phyloP scores from a whole-genome alignment of 2,329 filamentous ascomycete species.

The Fusarium napiforme region DNA sequence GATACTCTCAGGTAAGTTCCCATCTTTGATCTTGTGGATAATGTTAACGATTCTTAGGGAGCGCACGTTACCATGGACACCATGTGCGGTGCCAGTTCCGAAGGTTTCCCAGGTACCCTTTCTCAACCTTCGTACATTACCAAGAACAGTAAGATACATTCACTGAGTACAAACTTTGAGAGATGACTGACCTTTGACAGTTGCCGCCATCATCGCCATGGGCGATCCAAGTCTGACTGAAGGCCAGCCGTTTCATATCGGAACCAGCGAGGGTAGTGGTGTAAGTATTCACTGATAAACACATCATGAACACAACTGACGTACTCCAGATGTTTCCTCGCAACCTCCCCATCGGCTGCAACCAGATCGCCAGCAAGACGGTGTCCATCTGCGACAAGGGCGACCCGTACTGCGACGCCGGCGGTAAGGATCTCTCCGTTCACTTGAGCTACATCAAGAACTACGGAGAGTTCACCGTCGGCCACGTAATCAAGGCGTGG shows the following conservation, averaged over 20 bases:
- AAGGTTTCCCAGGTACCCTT: too few species aligned
- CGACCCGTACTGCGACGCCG: constrained; percentile 31
- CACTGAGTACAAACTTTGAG: too few species aligned
- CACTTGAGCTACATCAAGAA: constrained; percentile 30
- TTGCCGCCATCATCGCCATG: too few species aligned
- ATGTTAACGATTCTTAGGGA: too few species aligned
- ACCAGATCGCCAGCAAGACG: constrained; percentile 15
- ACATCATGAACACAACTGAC: neutral
- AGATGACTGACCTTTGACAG: too few species aligned
- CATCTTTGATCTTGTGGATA: too few species aligned
- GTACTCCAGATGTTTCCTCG: constrained; percentile 25
- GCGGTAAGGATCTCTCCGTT: constrained; percentile 17
- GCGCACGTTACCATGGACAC: too few species aligned
- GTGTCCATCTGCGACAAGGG: constrained; percentile 35
- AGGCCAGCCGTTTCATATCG: constrained; percentile 21
- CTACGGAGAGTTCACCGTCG: constrained; percentile 41
- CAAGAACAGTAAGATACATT: too few species aligned
- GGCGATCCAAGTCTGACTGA: constrained; percentile 27
- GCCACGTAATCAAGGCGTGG: constrained; percentile 44
- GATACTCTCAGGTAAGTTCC: too few species aligned
- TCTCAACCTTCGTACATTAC: too few species aligned
- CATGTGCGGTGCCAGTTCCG: too few species aligned
- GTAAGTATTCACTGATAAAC: neutral
- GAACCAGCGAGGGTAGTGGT: constrained; percentile 25
- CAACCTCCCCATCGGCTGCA: constrained; percentile 13